A percentile compares a stretch with the other conserved stretches of the same genome.
These are phyloP conservation scores for Hyphopichia wangnamkhiaoensis DNA, from an alignment of 1,139 yeast genomes.

Conservation along the genomic window DNA sequence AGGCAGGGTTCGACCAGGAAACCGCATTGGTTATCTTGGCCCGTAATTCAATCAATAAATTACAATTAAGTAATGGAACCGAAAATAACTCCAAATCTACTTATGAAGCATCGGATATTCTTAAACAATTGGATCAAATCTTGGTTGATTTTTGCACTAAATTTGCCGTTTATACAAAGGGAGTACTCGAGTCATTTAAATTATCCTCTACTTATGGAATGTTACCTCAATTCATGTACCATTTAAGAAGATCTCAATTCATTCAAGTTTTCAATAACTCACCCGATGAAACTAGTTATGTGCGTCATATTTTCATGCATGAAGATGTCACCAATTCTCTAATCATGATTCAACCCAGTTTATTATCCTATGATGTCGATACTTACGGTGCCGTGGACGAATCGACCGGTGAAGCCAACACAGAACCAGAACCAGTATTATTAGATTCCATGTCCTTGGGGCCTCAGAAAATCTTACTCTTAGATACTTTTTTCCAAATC, in stretches of 20 bases:
- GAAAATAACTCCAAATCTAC: slow-evolving; percentile 37
- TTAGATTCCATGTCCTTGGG: slow-evolving; percentile 69
- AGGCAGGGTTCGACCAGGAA: slow-evolving; percentile 63
- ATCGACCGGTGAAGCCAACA: slow-evolving; percentile 25
- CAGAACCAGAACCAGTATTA: slow-evolving; percentile 59
- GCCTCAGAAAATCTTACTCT: slow-evolving; percentile 57
- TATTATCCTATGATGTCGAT: slow-evolving; percentile 65
- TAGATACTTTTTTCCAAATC: slow-evolving; percentile 76
- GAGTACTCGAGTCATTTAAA: slow-evolving; percentile 73
- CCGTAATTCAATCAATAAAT: slow-evolving; percentile 50
- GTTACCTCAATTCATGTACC: slow-evolving; percentile 74
- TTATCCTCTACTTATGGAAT: slow-evolving; percentile 76
- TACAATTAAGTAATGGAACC: slow-evolving; percentile 26
- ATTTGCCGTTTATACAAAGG: slow-evolving; percentile 85
- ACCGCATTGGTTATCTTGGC: slow-evolving; percentile 67
- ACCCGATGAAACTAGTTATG: slow-evolving; percentile 76
- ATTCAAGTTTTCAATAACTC: slow-evolving; percentile 73
- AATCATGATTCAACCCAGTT: slow-evolving; percentile 76
- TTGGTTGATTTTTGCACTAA: slow-evolving; percentile 82
- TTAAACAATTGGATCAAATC: slow-evolving; percentile 85
- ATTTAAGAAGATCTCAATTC: slow-evolving; percentile 69
- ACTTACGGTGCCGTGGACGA: slow-evolving; percentile 49
- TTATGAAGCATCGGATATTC: slow-evolving; percentile 69
- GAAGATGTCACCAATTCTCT: slow-evolving; percentile 69
- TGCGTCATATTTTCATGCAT: slow-evolving; percentile 64